A percentile compares a stretch with the other conserved stretches of the same genome.
phyloP scores from a whole-genome alignment of 495 filamentous ascomycete species.

The Tuber magnatum region DNA sequence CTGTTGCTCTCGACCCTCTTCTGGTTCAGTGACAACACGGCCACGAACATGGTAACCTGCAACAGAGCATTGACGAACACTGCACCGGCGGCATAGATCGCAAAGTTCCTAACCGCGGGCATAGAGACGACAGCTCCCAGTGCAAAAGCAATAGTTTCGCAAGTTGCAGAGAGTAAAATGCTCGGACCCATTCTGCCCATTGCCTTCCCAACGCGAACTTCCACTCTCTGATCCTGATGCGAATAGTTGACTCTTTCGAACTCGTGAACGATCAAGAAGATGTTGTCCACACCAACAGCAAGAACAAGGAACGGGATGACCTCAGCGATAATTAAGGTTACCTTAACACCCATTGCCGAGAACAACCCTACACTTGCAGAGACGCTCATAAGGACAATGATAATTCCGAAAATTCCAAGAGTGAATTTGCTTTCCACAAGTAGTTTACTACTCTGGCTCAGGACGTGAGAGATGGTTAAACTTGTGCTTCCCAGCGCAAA shows the following conservation, averaged over 20 bases:
- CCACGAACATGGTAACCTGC: slow-evolving; percentile 93
- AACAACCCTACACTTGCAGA: slow-evolving; percentile 90
- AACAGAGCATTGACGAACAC: slow-evolving; percentile 93
- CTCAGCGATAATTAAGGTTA: slow-evolving; percentile 93
- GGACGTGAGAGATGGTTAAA: slow-evolving; percentile 61
- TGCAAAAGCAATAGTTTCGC: slow-evolving; percentile 87
- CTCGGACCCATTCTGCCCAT: slow-evolving; percentile 92
- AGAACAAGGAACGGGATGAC: slow-evolving; percentile 96
- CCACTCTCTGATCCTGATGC: slow-evolving; percentile 76
- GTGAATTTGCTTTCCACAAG: slow-evolving; percentile 94
- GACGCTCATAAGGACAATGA: slow-evolving; percentile 96
- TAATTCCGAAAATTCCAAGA: slow-evolving; percentile 80
- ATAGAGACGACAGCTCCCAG: slow-evolving; percentile 91
- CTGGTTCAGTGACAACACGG: slow-evolving; percentile 85
- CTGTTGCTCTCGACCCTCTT: slow-evolving; percentile 72
- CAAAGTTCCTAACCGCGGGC: slow-evolving; percentile 96
- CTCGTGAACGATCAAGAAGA: slow-evolving; percentile 96
- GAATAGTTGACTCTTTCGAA: slow-evolving; percentile 90
- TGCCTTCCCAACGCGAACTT: slow-evolving; percentile 72
- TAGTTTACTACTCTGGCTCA: slow-evolving; percentile 71
- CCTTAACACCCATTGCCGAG: slow-evolving; percentile 79
- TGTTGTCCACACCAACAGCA: slow-evolving; percentile 96
- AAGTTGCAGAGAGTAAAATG: slow-evolving; percentile 88
- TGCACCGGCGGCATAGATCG: slow-evolving; percentile 88
- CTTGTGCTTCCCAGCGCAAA: slow-evolving; percentile 83